Conservation (phyloP, 371 early-diverging fungal genomes). For the Mucor lusitanicus region DNA sequence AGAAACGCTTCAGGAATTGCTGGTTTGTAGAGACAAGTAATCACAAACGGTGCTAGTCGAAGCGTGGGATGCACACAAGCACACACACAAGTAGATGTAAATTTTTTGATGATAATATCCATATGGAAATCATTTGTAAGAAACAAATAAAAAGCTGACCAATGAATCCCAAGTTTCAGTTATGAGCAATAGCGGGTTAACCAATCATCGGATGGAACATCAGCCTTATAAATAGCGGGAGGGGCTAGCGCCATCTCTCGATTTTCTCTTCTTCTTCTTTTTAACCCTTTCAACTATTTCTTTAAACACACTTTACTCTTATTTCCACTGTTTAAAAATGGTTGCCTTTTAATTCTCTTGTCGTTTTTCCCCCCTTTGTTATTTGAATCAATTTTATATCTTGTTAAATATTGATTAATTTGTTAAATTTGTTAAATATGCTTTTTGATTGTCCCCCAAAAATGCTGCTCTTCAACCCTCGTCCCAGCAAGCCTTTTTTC, state of each 20-base stretch:
- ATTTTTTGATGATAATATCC: neutral
- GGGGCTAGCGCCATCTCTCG: neutral
- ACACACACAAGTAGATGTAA: neutral
- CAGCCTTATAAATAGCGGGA: neutral
- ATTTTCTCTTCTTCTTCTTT: constrained; percentile 5
- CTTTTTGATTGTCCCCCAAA: constrained; percentile 19
- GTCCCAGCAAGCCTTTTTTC: constrained; percentile 34
- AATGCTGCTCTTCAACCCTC: constrained; percentile 19
- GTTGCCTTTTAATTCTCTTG: constrained; percentile 27
- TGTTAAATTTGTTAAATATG: constrained; percentile 34
- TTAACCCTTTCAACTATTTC: constrained; percentile 1
- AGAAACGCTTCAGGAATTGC: neutral
- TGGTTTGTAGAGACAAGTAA: neutral
- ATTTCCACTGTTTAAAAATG: constrained; percentile 22
- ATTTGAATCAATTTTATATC: constrained; percentile 13
- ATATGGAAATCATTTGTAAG: neutral
- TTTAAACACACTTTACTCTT: neutral
- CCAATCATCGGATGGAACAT: constrained; percentile 1
- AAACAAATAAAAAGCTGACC: neutral
- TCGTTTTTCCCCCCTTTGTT: constrained; percentile 1
- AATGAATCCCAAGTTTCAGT: neutral
- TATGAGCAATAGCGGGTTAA: constrained; percentile 16
- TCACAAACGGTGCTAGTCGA: neutral
- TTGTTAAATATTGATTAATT: constrained; percentile 24
- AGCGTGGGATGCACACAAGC: neutral